Evolutionary conservation across 2,329 filamentous ascomycete genomes (phyloP).

Genomic region (Aspergillus sp.): DNA sequence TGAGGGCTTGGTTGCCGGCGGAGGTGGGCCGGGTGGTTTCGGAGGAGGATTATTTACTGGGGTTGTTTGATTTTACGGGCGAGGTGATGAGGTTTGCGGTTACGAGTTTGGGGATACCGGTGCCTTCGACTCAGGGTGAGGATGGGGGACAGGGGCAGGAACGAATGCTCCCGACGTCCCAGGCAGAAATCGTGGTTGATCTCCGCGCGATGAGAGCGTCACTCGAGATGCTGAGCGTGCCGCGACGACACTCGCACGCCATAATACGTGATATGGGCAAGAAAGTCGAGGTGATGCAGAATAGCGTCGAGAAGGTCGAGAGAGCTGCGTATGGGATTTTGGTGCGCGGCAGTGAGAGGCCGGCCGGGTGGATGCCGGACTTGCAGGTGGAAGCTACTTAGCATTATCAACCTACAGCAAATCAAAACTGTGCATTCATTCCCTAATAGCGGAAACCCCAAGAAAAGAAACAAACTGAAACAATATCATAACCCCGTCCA

Average conservation of each 20-base stretch:
- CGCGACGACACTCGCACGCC: constrained; percentile 35
- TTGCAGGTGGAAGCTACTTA: constrained; percentile 39
- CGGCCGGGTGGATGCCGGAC: constrained; percentile 87
- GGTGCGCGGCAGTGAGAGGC: constrained; percentile 78
- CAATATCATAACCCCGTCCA: too few relatives aligned
- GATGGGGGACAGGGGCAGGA: constrained; percentile 4
- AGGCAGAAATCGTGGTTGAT: constrained; percentile 67
- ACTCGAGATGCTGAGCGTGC: constrained; percentile 63
- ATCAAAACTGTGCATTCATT: too few relatives aligned
- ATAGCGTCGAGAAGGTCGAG: constrained; percentile 91
- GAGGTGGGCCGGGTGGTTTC: constrained; percentile 54
- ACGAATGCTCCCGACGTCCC: constrained; percentile 22
- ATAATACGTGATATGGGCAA: constrained; percentile 58
- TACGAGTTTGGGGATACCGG: constrained; percentile 70
- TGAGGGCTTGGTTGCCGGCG: constrained; percentile 37
- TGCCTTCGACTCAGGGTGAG: constrained; percentile 20
- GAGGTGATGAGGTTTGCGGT: constrained; percentile 97
- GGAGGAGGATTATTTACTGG: constrained; percentile 78
- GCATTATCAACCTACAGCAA: constrained; percentile 8
- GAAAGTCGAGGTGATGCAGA: constrained; percentile 80
- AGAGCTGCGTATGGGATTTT: constrained; percentile 77
- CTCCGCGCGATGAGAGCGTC: constrained; percentile 67
- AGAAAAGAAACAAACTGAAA: too few relatives aligned
- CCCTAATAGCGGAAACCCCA: too few relatives aligned
- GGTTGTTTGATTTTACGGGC: constrained; percentile 86